Conservation (phyloP, 805 yeast genomes). For the Allodekkera sacchari region DNA sequence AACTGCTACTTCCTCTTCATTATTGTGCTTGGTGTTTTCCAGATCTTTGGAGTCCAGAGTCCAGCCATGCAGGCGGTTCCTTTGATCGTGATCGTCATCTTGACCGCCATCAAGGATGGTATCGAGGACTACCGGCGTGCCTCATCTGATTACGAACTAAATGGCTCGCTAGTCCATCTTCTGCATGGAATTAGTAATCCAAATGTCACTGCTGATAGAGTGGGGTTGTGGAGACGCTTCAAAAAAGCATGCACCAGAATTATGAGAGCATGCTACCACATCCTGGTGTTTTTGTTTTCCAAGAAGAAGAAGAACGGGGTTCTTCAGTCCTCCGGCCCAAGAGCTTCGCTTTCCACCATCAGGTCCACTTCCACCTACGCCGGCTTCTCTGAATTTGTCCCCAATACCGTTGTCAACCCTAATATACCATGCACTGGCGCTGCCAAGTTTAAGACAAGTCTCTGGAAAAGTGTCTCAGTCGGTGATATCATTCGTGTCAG, state of each 20-base stretch:
- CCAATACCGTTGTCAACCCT: conserved; percentile 27
- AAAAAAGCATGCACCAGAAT: conserved; percentile 44
- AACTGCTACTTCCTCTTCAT: conserved; percentile 49
- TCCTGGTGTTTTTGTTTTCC: background rate
- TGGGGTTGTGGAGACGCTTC: conserved; percentile 60
- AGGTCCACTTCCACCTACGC: conserved; percentile 9
- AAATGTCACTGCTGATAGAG: conserved; percentile 46
- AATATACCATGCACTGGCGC: conserved; percentile 21
- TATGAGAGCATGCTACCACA: conserved; percentile 8
- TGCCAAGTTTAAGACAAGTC: conserved; percentile 22
- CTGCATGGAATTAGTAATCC: conserved; percentile 46
- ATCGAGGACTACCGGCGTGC: conserved; percentile 69
- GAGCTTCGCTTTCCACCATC: conserved; percentile 11
- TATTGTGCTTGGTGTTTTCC: conserved; percentile 50
- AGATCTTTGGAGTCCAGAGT: conserved; percentile 63
- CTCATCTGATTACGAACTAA: conserved; percentile 56
- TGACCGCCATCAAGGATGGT: conserved; percentile 72
- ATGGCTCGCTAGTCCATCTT: conserved; percentile 54
- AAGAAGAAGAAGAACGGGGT: conserved; percentile 7
- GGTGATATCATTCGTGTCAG: conserved; percentile 68
- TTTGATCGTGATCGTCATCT: conserved; percentile 64
- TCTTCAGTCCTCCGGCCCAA: conserved; percentile 9
- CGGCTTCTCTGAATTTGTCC: conserved; percentile 16
- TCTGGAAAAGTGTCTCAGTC: conserved; percentile 64
- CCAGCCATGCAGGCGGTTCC: conserved; percentile 79